Evolutionary conservation across 768 basidiomycete species (phyloP).

Genomic region (Lentinula boryana): DNA sequence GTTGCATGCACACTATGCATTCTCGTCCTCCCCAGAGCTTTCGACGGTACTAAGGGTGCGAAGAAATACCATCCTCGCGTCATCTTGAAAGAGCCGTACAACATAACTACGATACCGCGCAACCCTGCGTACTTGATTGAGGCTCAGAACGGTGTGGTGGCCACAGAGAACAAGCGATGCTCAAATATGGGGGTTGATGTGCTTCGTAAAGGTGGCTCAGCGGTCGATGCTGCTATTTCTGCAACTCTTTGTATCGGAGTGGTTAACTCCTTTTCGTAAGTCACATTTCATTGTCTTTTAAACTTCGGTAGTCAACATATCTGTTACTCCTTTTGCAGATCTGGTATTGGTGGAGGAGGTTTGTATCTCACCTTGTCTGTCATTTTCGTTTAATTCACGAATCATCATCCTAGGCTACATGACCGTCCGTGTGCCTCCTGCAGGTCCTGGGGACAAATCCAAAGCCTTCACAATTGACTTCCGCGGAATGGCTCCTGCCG

Average conservation of each 20-base stretch:
- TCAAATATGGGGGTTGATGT: conserved; percentile 55
- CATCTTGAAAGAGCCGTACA: background rate
- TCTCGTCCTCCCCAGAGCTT: too few relatives aligned
- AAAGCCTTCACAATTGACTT: conserved; percentile 54
- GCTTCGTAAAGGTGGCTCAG: conserved; percentile 57
- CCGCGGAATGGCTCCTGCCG: conserved; percentile 58
- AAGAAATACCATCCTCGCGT: background rate
- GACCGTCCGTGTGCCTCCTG: conserved; percentile 50
- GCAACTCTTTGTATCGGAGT: conserved; percentile 52
- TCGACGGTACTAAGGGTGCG: too few relatives aligned
- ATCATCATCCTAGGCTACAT: conserved; percentile 27
- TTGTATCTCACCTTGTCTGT: background rate
- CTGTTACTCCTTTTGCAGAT: conserved; percentile 18
- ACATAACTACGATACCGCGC: background rate
- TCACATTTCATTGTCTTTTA: background rate
- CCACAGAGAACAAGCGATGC: conserved; percentile 59
- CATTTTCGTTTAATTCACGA: background rate
- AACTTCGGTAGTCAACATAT: background rate
- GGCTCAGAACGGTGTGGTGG: conserved; percentile 57
- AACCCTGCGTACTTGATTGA: conserved; percentile 44
- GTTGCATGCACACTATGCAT: too few relatives aligned
- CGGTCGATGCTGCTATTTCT: conserved; percentile 60
- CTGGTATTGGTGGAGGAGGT: conserved; percentile 54
- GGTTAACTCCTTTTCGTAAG: conserved; percentile 60
- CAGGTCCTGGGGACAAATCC: conserved; percentile 10